Evolutionary conservation across 2,329 filamentous ascomycete genomes (phyloP).

Genomic region (Diplodia sapinea): DNA sequence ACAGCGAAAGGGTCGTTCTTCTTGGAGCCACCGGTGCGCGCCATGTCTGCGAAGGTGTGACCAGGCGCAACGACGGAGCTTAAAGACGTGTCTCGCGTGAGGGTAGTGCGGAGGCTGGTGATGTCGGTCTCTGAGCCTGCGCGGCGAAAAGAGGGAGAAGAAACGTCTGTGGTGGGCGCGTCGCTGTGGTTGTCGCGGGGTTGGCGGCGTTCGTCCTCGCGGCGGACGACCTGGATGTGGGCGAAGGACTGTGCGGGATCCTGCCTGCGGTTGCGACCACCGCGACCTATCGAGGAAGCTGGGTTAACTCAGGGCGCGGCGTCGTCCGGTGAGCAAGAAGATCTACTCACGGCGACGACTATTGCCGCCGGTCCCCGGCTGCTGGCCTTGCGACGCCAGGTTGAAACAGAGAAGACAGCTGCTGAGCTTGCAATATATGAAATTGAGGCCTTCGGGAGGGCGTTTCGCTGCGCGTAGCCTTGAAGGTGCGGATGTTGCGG

Average conservation of each 20-base stretch:
- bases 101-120: conserved; percentile 22
- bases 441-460: background rate
- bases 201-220: conserved; percentile 27
- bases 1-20: conserved; percentile 31
- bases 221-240: conserved; percentile 39
- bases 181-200: background rate
- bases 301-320: background rate
- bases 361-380: conserved; percentile 11
- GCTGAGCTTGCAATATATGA: background rate
- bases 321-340: background rate
- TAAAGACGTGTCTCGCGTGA: conserved; percentile 15
- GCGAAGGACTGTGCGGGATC: conserved; percentile 30
- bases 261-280: conserved; percentile 33
- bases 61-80: conserved; percentile 27
- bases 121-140: conserved; percentile 18
- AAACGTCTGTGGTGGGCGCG: background rate
- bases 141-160: conserved; percentile 13
- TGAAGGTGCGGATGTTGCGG: conserved; percentile 10
- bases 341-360: conserved; percentile 30
- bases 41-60: conserved; percentile 43
- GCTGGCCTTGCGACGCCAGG: conserved; percentile 19
- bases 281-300: background rate
- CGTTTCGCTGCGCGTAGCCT: background rate
- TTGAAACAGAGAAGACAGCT: background rate
- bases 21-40: conserved; percentile 35